Percentiles rank a stretch among this genome's conserved stretches.
Conservation (phyloP, 108 stramenopile species). For the Cyclotella choctawhatcheeana region DNA sequence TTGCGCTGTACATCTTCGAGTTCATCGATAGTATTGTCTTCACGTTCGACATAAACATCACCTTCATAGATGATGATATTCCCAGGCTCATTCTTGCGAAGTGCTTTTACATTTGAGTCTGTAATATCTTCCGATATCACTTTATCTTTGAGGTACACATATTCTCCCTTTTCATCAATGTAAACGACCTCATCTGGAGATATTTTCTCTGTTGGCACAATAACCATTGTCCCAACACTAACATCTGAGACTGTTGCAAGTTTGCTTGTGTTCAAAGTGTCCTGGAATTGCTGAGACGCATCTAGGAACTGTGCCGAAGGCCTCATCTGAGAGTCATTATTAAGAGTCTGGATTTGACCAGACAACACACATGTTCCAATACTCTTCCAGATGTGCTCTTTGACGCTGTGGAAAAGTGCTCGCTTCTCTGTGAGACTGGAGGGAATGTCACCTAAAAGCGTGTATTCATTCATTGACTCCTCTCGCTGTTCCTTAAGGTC, state of each 20-base stretch:
- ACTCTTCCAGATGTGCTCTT: conserved; percentile 53
- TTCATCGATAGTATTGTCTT: conserved; percentile 51
- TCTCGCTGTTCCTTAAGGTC: conserved; percentile 46
- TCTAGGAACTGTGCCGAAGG: conserved; percentile 39
- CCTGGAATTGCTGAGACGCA: conserved; percentile 13
- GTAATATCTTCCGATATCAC: not conserved
- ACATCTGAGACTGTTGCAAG: conserved; percentile 39
- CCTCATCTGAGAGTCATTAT: conserved; percentile 21
- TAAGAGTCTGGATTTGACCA: conserved; percentile 15
- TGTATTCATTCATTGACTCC: conserved; percentile 15
- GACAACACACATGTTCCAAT: conserved; percentile 4
- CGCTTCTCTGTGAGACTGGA: conserved; percentile 52
- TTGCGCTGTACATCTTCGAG: conserved; percentile 43
- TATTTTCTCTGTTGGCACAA: conserved; percentile 2
- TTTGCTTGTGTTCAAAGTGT: conserved; percentile 26
- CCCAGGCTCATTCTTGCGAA: conserved; percentile 8
- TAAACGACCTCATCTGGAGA: conserved; percentile 14
- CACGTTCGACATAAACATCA: conserved; percentile 60
- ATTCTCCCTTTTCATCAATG: conserved; percentile 13
- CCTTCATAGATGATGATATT: conserved; percentile 16
- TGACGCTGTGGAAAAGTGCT: conserved; percentile 42
- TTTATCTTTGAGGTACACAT: conserved; percentile 20
- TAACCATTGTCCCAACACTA: conserved; percentile 18
- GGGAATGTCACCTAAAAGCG: conserved; percentile 32
- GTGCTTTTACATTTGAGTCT: not conserved